These are phyloP conservation scores for Coffea eugenioides DNA, from an alignment of 257 asterid genomes.

Conservation along the genomic window DNA sequence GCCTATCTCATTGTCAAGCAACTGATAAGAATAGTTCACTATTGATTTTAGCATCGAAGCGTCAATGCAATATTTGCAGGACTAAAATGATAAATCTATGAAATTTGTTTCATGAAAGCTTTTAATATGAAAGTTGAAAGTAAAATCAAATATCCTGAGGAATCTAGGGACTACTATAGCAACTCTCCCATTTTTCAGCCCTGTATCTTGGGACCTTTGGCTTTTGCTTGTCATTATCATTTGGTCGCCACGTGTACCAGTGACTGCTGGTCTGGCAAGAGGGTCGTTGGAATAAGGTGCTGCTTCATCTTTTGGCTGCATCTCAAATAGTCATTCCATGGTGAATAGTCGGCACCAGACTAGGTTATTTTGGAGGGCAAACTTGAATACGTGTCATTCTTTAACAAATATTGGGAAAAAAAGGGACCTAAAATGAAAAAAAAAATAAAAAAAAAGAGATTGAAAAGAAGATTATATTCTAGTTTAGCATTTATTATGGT, in stretches of 20 bases:
- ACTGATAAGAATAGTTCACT: not conserved
- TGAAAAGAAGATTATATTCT: not conserved
- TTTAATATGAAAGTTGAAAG: not conserved
- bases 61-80: not conserved
- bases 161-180: not conserved
- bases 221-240: slow-evolving; percentile 13
- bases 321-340: slow-evolving; percentile 6
- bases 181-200: not conserved
- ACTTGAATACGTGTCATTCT: slow-evolving; percentile 14
- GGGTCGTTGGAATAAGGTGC: slow-evolving; percentile 1
- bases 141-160: not conserved
- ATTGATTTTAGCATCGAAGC: not conserved
- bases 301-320: not conserved
- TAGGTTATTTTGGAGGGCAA: not conserved
- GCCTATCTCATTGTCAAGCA: not conserved
- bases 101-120: not conserved
- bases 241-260: not conserved
- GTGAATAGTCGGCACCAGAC: slow-evolving; percentile 26
- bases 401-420: not conserved
- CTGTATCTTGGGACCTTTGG: not conserved
- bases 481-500: slow-evolving; percentile 10
- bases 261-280: not conserved
- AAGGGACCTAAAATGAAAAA: not conserved
- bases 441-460: too few species aligned
- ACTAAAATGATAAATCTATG: not conserved